Evolutionary conservation across 768 basidiomycete genomes (phyloP), one percentile per base, ranked within the genome.

Genomic region (Megacollybia marginata): DNA sequence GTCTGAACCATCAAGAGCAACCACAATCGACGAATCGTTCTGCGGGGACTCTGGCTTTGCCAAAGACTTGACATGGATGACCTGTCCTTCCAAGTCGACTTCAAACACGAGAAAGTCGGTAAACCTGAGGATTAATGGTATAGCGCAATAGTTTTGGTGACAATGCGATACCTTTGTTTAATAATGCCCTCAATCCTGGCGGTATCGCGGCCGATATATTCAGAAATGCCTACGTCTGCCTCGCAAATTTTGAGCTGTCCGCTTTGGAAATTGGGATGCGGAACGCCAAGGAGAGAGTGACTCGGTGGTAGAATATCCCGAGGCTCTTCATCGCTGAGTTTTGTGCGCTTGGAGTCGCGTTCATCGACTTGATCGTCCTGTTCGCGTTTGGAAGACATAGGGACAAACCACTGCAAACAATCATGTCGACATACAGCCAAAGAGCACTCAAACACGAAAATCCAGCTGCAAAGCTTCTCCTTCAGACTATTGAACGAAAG

Each of bases 61-160:
- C 35, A 98, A 75, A 48, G 82, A 79, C 62, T 89, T 90, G 33
- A 99, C 61, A 60, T 89, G 86, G 15, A 96, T 69, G 8, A 90
- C 84, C 54, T 88, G 80, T 42, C 84, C 78, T 55, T 90, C 83
- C 52, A 82, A 76, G 59, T 88, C 83, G 32, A 99, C 85, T 68
- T 99, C 96, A 59, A 78, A 87, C 16, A 99, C 96, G 58, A 98
- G 59, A 62, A 99, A 99, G 66, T 99, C 96, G 36, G 95, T 95
- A 65, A 98, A 98, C 59, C 94, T 96, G 60, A 23, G 47, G 42
- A 49, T 35, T 54, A 33, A 50, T 48, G 20, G 46, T 42, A 42
- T 44, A 46, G 33, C 11, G 18, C 34, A 9, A 48, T 45, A 34
- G 31, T 35, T n/a, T 44, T 32, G 20, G 31, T 15, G 32, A 51